These are phyloP conservation scores for Chlamydomonas sp. DNA, from an alignment of 139 green algal genomes.

Conservation along the genomic window DNA sequence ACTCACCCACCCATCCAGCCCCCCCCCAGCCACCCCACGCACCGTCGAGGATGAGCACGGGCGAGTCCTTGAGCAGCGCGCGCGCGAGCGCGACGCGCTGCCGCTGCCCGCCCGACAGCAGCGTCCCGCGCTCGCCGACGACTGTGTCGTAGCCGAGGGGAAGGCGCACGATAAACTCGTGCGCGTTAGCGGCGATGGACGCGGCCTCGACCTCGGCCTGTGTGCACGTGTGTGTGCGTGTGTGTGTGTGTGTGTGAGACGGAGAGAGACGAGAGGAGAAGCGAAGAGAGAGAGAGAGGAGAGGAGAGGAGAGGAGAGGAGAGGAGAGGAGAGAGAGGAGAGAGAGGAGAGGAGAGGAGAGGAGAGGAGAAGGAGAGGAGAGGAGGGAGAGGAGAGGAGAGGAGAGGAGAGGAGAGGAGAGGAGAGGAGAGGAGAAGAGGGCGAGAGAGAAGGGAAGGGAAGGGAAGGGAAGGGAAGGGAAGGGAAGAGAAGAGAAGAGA, in stretches of 20 bases:
- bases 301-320: neutral
- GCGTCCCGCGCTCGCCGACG: slow-evolving; percentile 48
- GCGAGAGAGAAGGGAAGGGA: no score
- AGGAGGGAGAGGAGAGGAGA: neutral
- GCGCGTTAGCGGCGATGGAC: slow-evolving; percentile 68
- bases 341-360: no score
- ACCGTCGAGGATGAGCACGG: slow-evolving; percentile 89
- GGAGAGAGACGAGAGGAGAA: no score
- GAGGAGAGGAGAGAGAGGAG: neutral
- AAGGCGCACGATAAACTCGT: slow-evolving; percentile 78
- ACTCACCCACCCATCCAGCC: no score
- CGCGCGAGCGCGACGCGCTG: slow-evolving; percentile 88
- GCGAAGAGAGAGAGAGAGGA: neutral
- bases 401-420: neutral
- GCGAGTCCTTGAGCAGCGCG: slow-evolving; percentile 75
- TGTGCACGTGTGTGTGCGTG: no score
- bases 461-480: neutral
- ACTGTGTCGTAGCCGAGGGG: slow-evolving; percentile 69
- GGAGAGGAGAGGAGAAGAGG: neutral
- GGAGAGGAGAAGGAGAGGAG: no score
- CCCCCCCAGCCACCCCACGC: slow-evolving; percentile 79
- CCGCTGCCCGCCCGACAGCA: slow-evolving; percentile 51
- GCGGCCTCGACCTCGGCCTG: slow-evolving; percentile 65
- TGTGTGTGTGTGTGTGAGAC: no score
- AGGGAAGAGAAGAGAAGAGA: neutral